Percentiles rank a stretch among this genome's conserved stretches.
phyloP scores from a whole-genome alignment of 805 yeast genomes.

The Metschnikowia hibisci region DNA sequence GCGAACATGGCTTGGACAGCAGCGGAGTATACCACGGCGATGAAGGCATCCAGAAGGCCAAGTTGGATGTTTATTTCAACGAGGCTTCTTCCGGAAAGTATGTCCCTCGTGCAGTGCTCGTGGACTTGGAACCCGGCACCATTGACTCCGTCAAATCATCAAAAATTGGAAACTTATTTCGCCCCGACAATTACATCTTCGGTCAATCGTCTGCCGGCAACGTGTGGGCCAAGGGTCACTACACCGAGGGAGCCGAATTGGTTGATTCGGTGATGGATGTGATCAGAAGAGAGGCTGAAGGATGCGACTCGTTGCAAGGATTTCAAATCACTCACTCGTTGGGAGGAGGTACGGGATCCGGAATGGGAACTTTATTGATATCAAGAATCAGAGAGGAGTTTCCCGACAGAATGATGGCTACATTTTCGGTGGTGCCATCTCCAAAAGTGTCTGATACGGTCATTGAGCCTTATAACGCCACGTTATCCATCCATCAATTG shows the following conservation, averaged over 20 bases:
- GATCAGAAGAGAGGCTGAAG: conserved; percentile 90
- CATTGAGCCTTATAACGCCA: conserved; percentile 93
- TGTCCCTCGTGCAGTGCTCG: conserved; percentile 90
- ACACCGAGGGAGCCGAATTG: conserved; percentile 94
- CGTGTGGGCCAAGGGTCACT: conserved; percentile 96
- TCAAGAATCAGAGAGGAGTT: conserved; percentile 87
- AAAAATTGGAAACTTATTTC: conserved; percentile 76
- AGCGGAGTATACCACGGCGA: conserved; percentile 63
- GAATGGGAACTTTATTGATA: conserved; percentile 88
- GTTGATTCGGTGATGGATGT: conserved; percentile 87
- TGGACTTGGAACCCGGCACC: conserved; percentile 93
- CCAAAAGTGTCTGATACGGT: conserved; percentile 91
- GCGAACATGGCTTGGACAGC: conserved; percentile 77
- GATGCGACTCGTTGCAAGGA: conserved; percentile 89
- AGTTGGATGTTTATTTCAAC: conserved; percentile 79
- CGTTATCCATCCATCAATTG: conserved; percentile 84
- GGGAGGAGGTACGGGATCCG: conserved; percentile 91
- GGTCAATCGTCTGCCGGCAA: conserved; percentile 94
- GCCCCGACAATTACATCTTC: conserved; percentile 87
- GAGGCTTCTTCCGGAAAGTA: conserved; percentile 85
- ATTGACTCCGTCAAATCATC: conserved; percentile 81
- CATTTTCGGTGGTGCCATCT: conserved; percentile 89
- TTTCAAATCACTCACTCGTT: conserved; percentile 70
- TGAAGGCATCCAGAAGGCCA: conserved; percentile 44
- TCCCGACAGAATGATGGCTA: conserved; percentile 95